Conservation (phyloP, 306 rosid species). For the Cotoneaster glaucophyllus region DNA sequence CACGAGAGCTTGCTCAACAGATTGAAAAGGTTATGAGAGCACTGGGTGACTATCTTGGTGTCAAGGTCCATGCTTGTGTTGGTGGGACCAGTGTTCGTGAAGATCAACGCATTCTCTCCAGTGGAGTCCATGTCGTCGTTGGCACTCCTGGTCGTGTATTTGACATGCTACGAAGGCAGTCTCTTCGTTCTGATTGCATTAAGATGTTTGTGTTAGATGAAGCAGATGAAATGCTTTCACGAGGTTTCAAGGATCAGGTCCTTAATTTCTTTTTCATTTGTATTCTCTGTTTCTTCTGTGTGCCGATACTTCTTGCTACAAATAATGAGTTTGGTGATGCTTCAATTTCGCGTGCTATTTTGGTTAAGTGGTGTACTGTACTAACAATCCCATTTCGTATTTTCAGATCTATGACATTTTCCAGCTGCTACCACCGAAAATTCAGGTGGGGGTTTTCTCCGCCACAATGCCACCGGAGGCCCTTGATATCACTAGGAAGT, state of each 20-base stretch:
- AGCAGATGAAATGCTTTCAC: constrained; percentile 80
- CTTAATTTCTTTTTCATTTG: background rate
- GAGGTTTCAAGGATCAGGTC: constrained; percentile 82
- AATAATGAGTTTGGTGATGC: background rate
- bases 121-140: constrained; percentile 63
- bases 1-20: constrained; percentile 76
- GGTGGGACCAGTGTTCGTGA: constrained; percentile 71
- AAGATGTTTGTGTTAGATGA: constrained; percentile 62
- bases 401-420: constrained; percentile 68
- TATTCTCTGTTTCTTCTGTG: background rate
- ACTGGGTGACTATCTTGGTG: constrained; percentile 67
- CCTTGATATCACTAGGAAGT: constrained; percentile 70
- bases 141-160: constrained; percentile 77
- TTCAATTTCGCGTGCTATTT: background rate
- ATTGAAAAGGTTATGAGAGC: constrained; percentile 80
- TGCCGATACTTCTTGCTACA: background rate
- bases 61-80: constrained; percentile 73
- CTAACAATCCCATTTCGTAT: background rate
- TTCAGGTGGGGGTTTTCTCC: constrained; percentile 73
- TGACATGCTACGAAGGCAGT: constrained; percentile 64
- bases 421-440: constrained; percentile 70
- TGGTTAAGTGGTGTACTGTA: background rate
- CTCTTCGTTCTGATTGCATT: constrained; percentile 49
- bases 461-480: constrained; percentile 78
- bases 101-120: constrained; percentile 53